Base-by-base conservation (phyloP, 805 yeast species). In the Metschnikowia henanensis region DNA sequence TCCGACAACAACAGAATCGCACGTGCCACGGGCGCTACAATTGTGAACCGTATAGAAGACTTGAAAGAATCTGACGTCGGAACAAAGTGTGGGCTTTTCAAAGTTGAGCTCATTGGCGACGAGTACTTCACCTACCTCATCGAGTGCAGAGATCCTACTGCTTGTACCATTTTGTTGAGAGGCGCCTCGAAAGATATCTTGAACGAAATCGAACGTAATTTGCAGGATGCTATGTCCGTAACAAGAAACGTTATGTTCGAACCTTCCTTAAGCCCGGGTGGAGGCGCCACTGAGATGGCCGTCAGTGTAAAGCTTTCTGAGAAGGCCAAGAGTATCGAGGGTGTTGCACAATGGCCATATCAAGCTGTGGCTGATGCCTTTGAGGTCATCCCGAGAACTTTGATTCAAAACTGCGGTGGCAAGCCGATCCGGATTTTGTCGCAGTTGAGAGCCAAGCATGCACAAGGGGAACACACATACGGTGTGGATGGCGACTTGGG, bases 271-370 rank as follows among this genome's bases (percentile, higher is more conserved):
- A 79, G 96, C 2, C 99, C 99, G 38, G 99, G 99, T 58, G 99
- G 99, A 49, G 99, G 99, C 58, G 99, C 99, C 41, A 92, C 97
- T 22, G 99, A 94, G 72, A 94, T 94, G 98, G 98, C 98, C 3
- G 90, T 94, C 30, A 77, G 92, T 47, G 97, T 94, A 23, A 81
- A 76, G 53, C 76, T 94, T 47, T 79, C 96, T 15, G 97, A 91
- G 63, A 84, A 81, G 70, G 97, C 98, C 38, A 92, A 90, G 72
- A 76, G 82, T 39, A 80, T 94, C 54, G 97, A 90, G 65, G 99
- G 98, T 49, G 85, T 92, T 45, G 91, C 87, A 46, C 99, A 94
- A 70, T 92, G 96, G 96, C 99, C 99, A 37, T 94, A 94, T 68
- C 94, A 88, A 69, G 97, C 98, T 3, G 98, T 94, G 42, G 96